Percentiles rank a stretch among this genome's conserved stretches.
These are phyloP conservation scores for Emiliania huxleyi DNA, from an alignment of 78 protist species.

Conservation along the genomic window DNA sequence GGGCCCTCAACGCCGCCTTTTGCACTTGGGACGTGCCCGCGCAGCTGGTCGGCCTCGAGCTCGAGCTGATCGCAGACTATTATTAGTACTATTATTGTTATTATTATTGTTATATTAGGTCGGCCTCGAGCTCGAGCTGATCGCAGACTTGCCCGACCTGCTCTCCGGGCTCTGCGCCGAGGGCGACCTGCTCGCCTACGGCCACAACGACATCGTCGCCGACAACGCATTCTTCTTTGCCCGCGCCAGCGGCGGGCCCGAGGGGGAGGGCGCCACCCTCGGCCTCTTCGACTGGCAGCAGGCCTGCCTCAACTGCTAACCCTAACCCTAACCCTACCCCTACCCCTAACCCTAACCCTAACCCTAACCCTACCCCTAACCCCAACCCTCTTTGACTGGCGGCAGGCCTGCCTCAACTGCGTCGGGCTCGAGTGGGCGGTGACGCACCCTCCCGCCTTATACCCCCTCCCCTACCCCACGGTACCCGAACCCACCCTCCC, in stretches of 20 bases:
- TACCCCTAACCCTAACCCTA: too few species aligned
- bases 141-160: background rate
- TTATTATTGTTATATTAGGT: too few species aligned
- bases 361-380: too few species aligned
- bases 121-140: background rate
- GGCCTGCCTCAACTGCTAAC: too few species aligned
- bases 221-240: background rate
- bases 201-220: background rate
- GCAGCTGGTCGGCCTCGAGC: background rate
- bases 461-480: too few species aligned
- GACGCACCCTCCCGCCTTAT: too few species aligned
- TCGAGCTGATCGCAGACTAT: too few species aligned
- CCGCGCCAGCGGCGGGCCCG: background rate
- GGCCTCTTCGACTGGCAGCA: background rate
- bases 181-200: background rate
- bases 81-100: too few species aligned
- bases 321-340: too few species aligned
- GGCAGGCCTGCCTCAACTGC: background rate
- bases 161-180: background rate
- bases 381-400: too few species aligned
- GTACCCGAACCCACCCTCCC: too few species aligned
- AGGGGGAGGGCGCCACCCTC: background rate
- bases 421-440: slow-evolving; percentile 11
- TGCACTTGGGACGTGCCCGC: background rate
- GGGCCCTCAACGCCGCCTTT: background rate